Conservation (phyloP, 192 early-diverging fungal species). For the Backusella liffmaniae region DNA sequence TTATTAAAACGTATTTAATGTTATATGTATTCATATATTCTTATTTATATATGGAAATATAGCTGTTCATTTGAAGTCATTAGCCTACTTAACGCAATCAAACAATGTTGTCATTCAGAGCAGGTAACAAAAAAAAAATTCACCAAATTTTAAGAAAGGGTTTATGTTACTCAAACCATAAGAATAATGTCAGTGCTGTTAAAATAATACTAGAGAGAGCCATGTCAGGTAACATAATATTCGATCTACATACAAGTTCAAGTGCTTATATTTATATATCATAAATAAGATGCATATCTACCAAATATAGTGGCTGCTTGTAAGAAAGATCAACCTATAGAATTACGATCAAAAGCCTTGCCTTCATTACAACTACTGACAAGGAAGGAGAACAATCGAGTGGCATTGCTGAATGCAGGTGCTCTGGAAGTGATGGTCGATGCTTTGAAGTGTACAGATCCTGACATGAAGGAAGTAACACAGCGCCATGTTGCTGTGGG, state of each 20-base stretch:
- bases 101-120: constrained; percentile 48
- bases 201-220: constrained; percentile 73
- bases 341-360: constrained; percentile 54
- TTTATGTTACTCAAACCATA: neutral
- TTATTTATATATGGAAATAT: neutral
- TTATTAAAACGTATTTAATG: too few relatives aligned
- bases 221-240: constrained; percentile 55
- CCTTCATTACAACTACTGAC: constrained; percentile 67
- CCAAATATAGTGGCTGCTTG: constrained; percentile 56
- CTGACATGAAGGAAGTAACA: constrained; percentile 50
- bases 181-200: constrained; percentile 51
- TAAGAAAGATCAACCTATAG: constrained; percentile 42
- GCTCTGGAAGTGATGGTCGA: constrained; percentile 57
- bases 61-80: constrained; percentile 49
- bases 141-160: too few relatives aligned
- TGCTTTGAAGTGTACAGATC: constrained; percentile 47
- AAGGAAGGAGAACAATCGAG: constrained; percentile 58
- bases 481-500: constrained; percentile 65
- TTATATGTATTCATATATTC: neutral
- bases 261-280: neutral
- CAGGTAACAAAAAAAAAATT: constrained; percentile 37
- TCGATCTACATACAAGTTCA: neutral
- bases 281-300: constrained; percentile 48
- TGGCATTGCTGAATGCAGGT: constrained; percentile 54
- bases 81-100: constrained; percentile 46